Conservation (phyloP, 116 monocot species). For the Papilionanthe hybrid region DNA sequence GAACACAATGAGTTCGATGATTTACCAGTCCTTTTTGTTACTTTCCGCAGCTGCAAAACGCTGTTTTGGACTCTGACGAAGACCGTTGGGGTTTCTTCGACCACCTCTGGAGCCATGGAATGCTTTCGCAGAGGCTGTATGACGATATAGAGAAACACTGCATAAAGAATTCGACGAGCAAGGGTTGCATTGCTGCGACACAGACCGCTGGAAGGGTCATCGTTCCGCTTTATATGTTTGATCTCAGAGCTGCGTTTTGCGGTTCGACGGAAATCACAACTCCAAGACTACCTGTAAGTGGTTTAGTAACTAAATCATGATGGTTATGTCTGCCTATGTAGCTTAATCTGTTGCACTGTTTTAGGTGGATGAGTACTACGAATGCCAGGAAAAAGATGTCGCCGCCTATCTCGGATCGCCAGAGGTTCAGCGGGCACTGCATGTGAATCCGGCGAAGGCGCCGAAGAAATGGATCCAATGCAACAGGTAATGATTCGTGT, state of each 20-base stretch:
- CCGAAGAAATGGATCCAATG: conserved; percentile 8
- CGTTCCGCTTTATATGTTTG: conserved; percentile 5
- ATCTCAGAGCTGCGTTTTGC: neutral
- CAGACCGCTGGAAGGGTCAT: neutral
- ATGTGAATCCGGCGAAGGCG: conserved; percentile 3
- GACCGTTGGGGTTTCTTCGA: conserved; percentile 6
- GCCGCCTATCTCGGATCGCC: conserved; percentile 2
- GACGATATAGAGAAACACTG: neutral
- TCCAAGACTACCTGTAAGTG: neutral
- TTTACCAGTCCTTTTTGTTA: neutral
- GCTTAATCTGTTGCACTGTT: neutral
- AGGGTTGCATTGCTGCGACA: neutral
- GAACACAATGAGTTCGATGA: neutral
- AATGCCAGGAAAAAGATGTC: conserved; percentile 4
- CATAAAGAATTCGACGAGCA: neutral
- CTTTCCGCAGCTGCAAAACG: conserved; percentile 1
- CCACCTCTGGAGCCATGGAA: conserved; percentile 8
- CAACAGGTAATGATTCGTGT: neutral
- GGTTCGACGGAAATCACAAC: too few relatives aligned
- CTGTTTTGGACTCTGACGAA: neutral
- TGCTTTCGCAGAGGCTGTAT: conserved; percentile 4
- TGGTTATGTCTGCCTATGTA: neutral
- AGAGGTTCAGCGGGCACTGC: conserved; percentile 1
- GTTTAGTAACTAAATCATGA: neutral
- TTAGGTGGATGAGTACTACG: conserved; percentile 8